These are phyloP conservation scores for Datisca glomerata DNA, from an alignment of 306 rosid species.

Conservation along the genomic window DNA sequence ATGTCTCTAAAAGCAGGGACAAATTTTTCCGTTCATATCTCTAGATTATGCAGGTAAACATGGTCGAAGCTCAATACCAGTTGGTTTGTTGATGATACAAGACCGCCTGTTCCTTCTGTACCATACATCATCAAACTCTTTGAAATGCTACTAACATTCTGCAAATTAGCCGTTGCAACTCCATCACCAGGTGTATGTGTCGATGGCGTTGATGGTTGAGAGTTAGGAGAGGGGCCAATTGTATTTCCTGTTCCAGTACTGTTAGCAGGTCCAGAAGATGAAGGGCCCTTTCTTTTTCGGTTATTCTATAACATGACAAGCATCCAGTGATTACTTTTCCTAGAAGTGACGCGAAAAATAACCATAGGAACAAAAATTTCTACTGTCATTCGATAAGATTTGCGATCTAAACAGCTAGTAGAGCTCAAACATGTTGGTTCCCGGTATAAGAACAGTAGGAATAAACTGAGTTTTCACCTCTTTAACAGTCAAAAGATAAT, in stretches of 20 bases:
- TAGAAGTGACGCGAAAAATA: background rate
- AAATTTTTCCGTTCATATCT: background rate
- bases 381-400: no score
- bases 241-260: slow-evolving; percentile 97
- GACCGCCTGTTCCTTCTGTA: slow-evolving; percentile 72
- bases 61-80: slow-evolving; percentile 39
- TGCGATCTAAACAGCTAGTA: no score
- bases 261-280: slow-evolving; percentile 95
- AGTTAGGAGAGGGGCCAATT: slow-evolving; percentile 51
- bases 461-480: no score
- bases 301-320: slow-evolving; percentile 14
- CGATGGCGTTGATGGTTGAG: slow-evolving; percentile 94
- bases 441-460: no score
- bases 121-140: slow-evolving; percentile 63
- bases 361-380: background rate
- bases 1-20: no score
- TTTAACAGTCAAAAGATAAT: no score
- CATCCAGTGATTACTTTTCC: slow-evolving; percentile 17
- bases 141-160: slow-evolving; percentile 49
- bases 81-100: slow-evolving; percentile 85
- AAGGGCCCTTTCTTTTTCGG: slow-evolving; percentile 87
- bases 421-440: no score
- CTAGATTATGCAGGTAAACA: background rate
- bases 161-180: slow-evolving; percentile 57
- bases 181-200: slow-evolving; percentile 89